phyloP scores from a whole-genome alignment of 495 filamentous ascomycete genomes.

The Penicillium canescens region DNA sequence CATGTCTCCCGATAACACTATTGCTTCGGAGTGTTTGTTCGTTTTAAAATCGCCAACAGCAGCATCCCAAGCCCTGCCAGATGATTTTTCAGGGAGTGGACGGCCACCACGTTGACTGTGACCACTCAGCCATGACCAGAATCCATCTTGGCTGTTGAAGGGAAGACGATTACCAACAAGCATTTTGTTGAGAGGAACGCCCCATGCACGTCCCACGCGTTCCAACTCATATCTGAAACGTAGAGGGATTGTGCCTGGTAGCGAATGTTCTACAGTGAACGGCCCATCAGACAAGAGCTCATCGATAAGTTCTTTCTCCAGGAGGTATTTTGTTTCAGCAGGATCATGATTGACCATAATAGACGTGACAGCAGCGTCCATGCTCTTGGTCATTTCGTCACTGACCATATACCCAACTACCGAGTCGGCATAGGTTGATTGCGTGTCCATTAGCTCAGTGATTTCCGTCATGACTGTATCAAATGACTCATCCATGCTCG shows the following conservation, averaged over 20 bases:
- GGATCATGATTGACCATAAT: conserved; percentile 1
- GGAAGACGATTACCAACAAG: conserved; percentile 23
- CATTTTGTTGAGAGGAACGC: conserved; percentile 35
- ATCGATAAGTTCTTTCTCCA: conserved; percentile 26
- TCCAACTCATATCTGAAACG: conserved; percentile 48
- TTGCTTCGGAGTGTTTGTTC: conserved; percentile 38
- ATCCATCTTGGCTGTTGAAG: conserved; percentile 31
- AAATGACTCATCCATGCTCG: conserved; percentile 28
- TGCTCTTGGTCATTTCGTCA: conserved; percentile 19
- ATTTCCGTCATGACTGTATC: conserved; percentile 33
- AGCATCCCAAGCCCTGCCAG: conserved; percentile 42
- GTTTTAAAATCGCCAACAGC: conserved; percentile 35
- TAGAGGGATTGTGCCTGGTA: conserved; percentile 34
- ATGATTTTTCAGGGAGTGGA: conserved; percentile 39
- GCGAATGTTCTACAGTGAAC: conserved; percentile 29
- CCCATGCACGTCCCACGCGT: conserved; percentile 37
- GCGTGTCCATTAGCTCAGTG: conserved; percentile 28
- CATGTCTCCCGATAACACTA: conserved; percentile 43
- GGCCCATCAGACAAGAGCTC: conserved; percentile 34
- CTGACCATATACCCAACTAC: conserved; percentile 27
- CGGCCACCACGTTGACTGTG: conserved; percentile 30
- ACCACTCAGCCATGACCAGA: conserved; percentile 40
- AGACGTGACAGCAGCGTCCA: conserved; percentile 8
- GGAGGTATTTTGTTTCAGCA: conserved; percentile 4
- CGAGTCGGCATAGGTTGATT: conserved; percentile 36